Evolutionary conservation across 305 asterid genomes (phyloP), one percentile per base, ranked within the genome.

Genomic region (Fraxinus sp.): DNA sequence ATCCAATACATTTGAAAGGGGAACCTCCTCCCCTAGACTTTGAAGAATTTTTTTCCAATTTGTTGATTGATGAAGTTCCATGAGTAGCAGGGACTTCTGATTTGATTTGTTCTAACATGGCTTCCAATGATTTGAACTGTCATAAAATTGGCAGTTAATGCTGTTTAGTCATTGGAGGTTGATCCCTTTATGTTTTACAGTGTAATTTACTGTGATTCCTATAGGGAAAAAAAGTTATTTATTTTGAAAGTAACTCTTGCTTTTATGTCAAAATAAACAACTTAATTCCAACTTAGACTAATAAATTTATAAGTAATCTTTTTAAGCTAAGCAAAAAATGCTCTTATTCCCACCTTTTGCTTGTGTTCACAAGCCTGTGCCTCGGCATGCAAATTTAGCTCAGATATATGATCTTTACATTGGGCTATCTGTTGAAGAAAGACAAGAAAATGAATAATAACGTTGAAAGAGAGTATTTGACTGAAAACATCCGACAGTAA

Each of bases 11-110:
- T 86, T 97, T 97, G 86, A 97, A 97, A 85, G 99, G 99, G 82
- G 99, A 97, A 71, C 99, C 98, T 28, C 98, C 95, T 77, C 98
- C 99, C 88, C 93, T 92, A 78, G 98, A 80, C 87, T 94, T 97
- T 39, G 98, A 89, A 80, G 93, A 52, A 88, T 87, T 93, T 85
- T 86, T 93, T 84, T 93, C 99, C 88, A 90, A 84, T 88, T 95
- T 97, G 89, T 84, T 90, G 66, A 94, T 88, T 49, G 98, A 90
- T 74, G 91, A 90, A 89, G 94, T 57, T 81, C 91, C 85, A 71
- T 83, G 89, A 78, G 83, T 57, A 59, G 95, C 86, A 28, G 89
- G 90, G 83, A 74, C 89, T 84, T 97, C 98, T 68, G 87, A 86
- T 87, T 93, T 97, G 76, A 97, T 90, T 91, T 93, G 94, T 72